These are phyloP conservation scores for Taphrina betulina DNA, from an alignment of 1,139 yeast species.

Conservation along the genomic window DNA sequence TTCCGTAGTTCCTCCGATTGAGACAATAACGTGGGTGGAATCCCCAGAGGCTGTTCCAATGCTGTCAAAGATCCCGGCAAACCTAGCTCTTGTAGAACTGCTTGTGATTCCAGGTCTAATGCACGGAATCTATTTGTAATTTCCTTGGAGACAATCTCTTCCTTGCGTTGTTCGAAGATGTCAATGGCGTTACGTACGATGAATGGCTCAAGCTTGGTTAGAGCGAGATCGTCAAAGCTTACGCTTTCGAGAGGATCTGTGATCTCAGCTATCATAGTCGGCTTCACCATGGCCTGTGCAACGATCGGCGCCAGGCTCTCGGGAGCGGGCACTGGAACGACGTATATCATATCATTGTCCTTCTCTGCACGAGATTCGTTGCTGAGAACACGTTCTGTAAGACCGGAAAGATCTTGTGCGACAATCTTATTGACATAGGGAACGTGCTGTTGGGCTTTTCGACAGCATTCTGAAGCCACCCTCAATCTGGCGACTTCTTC, in stretches of 20 bases:
- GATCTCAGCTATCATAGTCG: constrained; percentile 49
- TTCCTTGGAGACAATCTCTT: constrained; percentile 54
- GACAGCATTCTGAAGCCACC: constrained; percentile 48
- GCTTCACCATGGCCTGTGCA: constrained; percentile 59
- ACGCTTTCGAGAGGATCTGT: constrained; percentile 42
- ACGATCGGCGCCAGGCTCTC: constrained; percentile 50
- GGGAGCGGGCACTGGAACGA: constrained; percentile 60
- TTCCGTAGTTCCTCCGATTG: constrained; percentile 58
- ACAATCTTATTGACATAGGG: constrained; percentile 51
- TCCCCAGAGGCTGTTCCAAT: constrained; percentile 59
- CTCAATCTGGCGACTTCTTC: constrained; percentile 63
- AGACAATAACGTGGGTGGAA: constrained; percentile 59
- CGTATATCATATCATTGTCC: constrained; percentile 77
- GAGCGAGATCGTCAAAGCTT: constrained; percentile 43
- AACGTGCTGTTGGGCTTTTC: constrained; percentile 44
- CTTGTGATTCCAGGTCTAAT: constrained; percentile 50
- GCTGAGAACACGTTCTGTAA: constrained; percentile 50
- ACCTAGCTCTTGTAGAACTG: constrained; percentile 40
- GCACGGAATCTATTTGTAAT: constrained; percentile 56
- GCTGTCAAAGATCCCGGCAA: constrained; percentile 67
- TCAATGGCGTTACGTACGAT: constrained; percentile 64
- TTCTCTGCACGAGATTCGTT: constrained; percentile 61
- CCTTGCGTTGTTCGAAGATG: constrained; percentile 67
- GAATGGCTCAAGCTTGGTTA: constrained; percentile 64
- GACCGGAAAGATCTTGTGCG: constrained; percentile 52